A percentile compares a stretch with the other conserved stretches of the same genome.
These are phyloP conservation scores for Ulmus americana DNA, from an alignment of 331 rosid species.

Conservation along the genomic window DNA sequence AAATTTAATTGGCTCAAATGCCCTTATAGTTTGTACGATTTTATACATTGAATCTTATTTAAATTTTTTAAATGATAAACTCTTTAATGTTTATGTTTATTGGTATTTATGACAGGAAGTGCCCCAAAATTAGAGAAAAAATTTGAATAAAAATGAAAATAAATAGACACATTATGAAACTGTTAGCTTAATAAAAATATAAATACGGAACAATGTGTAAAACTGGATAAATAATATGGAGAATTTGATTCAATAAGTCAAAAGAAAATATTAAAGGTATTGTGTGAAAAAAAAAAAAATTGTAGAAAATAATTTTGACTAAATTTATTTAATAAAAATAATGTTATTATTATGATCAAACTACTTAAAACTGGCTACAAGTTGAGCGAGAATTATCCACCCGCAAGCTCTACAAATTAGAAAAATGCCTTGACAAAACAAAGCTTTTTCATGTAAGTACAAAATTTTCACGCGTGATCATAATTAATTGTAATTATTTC, in stretches of 20 bases:
- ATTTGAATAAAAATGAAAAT: too few species aligned
- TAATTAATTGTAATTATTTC: neutral
- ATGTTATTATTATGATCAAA: neutral
- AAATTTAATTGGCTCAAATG: neutral
- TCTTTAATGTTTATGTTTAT: too few species aligned
- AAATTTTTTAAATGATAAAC: too few species aligned
- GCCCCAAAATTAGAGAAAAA: too few species aligned
- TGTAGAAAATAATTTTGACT: neutral
- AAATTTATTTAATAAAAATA: neutral
- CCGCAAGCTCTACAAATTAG: neutral
- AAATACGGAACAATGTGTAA: too few species aligned
- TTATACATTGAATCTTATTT: too few species aligned
- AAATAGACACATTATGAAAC: too few species aligned
- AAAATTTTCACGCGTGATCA: neutral
- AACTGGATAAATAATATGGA: too few species aligned
- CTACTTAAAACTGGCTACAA: neutral
- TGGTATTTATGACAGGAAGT: too few species aligned
- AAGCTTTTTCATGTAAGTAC: neutral
- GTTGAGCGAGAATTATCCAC: neutral
- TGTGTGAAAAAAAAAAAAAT: neutral
- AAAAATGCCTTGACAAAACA: neutral
- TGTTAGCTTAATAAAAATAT: too few species aligned
- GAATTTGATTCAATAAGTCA: neutral
- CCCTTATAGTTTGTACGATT: too few species aligned
- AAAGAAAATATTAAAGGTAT: neutral